A percentile compares a stretch with the other conserved stretches of the same genome.
Evolutionary conservation across 2,329 filamentous ascomycete genomes (phyloP).

Genomic region (Colletotrichum kahawae): DNA sequence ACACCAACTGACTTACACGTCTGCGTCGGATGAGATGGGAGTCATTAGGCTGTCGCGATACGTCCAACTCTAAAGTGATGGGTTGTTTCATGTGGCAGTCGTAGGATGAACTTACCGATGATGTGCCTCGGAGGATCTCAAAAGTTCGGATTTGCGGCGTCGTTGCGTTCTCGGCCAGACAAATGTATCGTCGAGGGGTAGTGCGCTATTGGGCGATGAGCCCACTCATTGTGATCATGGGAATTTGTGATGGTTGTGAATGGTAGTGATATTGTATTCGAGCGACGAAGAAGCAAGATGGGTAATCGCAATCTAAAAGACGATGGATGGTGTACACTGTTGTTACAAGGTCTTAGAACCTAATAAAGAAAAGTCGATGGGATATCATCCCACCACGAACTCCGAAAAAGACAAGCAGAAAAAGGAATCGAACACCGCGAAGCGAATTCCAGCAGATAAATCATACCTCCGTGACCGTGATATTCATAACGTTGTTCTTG

Average conservation of each 20-base stretch:
- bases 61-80: background rate
- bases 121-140: background rate
- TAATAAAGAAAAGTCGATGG: background rate
- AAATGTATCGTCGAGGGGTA: background rate
- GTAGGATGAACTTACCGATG: background rate
- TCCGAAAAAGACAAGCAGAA: background rate
- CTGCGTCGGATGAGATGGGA: background rate
- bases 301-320: background rate
- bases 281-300: background rate
- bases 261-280: background rate
- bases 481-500: slow-evolving; percentile 10
- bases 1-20: background rate
- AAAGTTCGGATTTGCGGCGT: background rate
- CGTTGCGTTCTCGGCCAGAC: background rate
- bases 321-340: background rate
- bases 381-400: background rate
- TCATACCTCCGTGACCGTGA: slow-evolving; percentile 7
- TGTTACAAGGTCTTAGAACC: background rate
- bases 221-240: background rate
- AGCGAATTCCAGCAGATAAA: background rate
- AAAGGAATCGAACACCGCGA: background rate
- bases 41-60: background rate
- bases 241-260: background rate
- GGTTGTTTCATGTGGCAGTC: background rate
- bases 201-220: background rate